Evolutionary conservation across 192 early-diverging fungal species (phyloP).

Genomic region (Cetraspora pellucida): DNA sequence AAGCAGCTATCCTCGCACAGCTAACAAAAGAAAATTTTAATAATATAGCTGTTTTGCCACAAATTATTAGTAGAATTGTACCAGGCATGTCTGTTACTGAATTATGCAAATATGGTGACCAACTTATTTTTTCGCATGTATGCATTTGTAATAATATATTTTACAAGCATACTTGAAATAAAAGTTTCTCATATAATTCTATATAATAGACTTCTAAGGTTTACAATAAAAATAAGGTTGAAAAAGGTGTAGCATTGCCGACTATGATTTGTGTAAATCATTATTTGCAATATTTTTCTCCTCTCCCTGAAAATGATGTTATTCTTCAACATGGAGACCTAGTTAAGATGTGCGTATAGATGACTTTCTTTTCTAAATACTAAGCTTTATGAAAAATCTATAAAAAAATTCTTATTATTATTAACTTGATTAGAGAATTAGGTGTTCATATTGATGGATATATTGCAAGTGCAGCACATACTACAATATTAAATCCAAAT

Average conservation of each 20-base stretch:
- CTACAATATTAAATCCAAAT: conserved; percentile 67
- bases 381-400: too few species aligned
- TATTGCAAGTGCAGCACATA: conserved; percentile 81
- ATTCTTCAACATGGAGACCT: conserved; percentile 76
- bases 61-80: conserved; percentile 53
- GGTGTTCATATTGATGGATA: conserved; percentile 94
- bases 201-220: conserved; percentile 54
- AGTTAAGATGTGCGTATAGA: conserved; percentile 73
- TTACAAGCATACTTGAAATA: background rate
- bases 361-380: background rate
- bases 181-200: background rate
- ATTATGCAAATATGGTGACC: conserved; percentile 69
- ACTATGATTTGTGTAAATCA: conserved; percentile 84
- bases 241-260: conserved; percentile 82
- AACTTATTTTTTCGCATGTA: conserved; percentile 63
- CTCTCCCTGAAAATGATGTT: conserved; percentile 63
- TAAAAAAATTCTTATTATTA: background rate
- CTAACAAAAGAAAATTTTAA: background rate
- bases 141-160: conserved; percentile 18
- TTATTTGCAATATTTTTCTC: conserved; percentile 77
- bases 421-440: conserved; percentile 60
- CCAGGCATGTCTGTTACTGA: conserved; percentile 65
- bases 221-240: conserved; percentile 57
- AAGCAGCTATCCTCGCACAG: background rate
- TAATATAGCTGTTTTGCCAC: conserved; percentile 56